These are phyloP conservation scores for Ogataea trehaloabstinens DNA, from an alignment of 805 yeast genomes.

Conservation along the genomic window DNA sequence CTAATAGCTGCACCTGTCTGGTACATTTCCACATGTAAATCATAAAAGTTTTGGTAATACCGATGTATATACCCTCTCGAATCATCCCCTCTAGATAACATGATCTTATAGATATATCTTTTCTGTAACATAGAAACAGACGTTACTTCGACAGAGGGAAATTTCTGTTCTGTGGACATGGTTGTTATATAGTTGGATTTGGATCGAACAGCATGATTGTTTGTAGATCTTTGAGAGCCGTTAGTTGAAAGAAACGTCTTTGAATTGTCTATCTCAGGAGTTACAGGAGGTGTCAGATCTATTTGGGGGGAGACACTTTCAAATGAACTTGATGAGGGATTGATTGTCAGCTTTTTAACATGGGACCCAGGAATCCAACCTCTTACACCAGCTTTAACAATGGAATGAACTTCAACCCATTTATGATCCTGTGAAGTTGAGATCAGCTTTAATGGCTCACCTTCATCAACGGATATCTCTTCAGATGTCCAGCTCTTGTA, in stretches of 20 bases:
- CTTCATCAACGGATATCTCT: background rate
- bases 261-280: constrained; percentile 1
- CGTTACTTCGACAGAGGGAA: background rate
- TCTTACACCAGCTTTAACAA: background rate
- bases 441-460: background rate
- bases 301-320: background rate
- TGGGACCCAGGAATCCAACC: background rate
- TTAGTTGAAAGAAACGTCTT: background rate
- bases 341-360: background rate
- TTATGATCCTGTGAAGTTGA: background rate
- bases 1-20: background rate
- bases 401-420: background rate
- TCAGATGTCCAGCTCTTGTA: background rate
- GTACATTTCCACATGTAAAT: background rate
- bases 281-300: background rate
- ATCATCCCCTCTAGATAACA: background rate
- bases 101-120: background rate
- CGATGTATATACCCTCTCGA: background rate
- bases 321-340: background rate
- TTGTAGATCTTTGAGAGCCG: background rate
- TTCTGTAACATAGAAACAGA: background rate
- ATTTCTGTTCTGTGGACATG: background rate
- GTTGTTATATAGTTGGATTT: background rate
- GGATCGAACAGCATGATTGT: background rate
- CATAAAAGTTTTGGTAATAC: background rate